These are phyloP conservation scores for Mayamaea pseudoterrestris DNA, from an alignment of 108 stramenopile genomes.

Conservation along the genomic window DNA sequence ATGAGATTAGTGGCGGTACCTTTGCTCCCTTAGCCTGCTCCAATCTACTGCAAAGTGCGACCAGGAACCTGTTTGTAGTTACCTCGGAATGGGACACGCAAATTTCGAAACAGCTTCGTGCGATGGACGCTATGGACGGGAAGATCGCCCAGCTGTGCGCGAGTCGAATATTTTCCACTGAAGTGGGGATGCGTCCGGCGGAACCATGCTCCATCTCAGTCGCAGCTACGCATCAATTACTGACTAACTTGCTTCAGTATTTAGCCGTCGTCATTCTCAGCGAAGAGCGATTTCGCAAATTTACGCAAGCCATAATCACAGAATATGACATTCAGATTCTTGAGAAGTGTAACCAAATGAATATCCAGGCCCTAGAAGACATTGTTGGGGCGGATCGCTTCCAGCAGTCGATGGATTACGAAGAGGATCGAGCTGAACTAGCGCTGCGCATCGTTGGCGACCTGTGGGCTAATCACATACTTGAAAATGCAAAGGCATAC, in stretches of 20 bases:
- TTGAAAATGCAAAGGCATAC: conserved; percentile 52
- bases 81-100: conserved; percentile 60
- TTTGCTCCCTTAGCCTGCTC: conserved; percentile 55
- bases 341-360: conserved; percentile 36
- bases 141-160: conserved; percentile 11
- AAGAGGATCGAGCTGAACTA: too few relatives aligned
- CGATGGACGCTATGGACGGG: conserved; percentile 19
- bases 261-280: conserved; percentile 36
- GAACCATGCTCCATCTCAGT: conserved; percentile 65
- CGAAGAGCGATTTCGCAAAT: conserved; percentile 26
- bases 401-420: neutral
- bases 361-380: conserved; percentile 35
- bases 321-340: conserved; percentile 39
- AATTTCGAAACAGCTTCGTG: conserved; percentile 53
- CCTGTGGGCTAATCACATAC: conserved; percentile 47
- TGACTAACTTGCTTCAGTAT: conserved; percentile 54
- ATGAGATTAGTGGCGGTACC: conserved; percentile 57
- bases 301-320: conserved; percentile 33
- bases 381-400: conserved; percentile 27
- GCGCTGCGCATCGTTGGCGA: conserved; percentile 37
- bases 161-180: conserved; percentile 50
- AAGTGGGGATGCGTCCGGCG: conserved; percentile 54
- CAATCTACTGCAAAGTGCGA: conserved; percentile 42
- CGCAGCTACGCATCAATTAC: conserved; percentile 52
- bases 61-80: conserved; percentile 42